These are phyloP conservation scores for Isochrysis galbana DNA, from an alignment of 78 protist genomes.

Conservation along the genomic window DNA sequence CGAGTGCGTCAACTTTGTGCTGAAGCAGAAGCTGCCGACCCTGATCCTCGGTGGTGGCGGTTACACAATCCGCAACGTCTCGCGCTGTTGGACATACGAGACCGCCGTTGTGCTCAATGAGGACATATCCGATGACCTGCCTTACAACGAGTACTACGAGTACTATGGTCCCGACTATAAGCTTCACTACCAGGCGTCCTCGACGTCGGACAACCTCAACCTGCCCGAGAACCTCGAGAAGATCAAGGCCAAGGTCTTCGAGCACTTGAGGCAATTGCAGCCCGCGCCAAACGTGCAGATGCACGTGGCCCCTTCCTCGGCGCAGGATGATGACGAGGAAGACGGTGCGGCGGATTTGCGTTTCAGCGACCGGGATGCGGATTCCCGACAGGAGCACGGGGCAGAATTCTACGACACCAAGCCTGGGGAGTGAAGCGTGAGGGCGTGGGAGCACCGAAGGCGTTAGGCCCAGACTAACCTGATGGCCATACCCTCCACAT, in stretches of 20 bases:
- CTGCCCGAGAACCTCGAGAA: constrained; percentile 74
- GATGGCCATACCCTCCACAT: too few species aligned
- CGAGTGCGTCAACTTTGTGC: constrained; percentile 39
- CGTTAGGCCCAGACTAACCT: too few species aligned
- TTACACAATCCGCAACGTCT: constrained; percentile 95
- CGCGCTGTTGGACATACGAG: constrained; percentile 97
- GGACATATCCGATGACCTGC: constrained; percentile 72
- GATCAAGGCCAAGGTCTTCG: neutral
- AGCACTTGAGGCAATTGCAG: neutral
- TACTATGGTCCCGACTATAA: constrained; percentile 92
- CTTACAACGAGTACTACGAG: constrained; percentile 94
- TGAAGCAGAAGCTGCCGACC: neutral
- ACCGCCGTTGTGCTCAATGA: constrained; percentile 72
- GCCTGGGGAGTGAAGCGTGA: neutral
- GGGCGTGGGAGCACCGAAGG: neutral
- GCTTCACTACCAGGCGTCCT: constrained; percentile 67
- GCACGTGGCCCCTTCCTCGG: neutral
- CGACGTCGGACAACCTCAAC: constrained; percentile 82
- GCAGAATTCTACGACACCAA: neutral
- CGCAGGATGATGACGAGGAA: neutral
- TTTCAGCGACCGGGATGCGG: neutral
- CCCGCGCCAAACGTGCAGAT: neutral
- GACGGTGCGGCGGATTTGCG: neutral
- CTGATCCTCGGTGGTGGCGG: constrained; percentile 99
- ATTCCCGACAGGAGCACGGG: neutral